phyloP scores from a whole-genome alignment of 2,329 filamentous ascomycete species.

The Plectosphaerella cucumerina region DNA sequence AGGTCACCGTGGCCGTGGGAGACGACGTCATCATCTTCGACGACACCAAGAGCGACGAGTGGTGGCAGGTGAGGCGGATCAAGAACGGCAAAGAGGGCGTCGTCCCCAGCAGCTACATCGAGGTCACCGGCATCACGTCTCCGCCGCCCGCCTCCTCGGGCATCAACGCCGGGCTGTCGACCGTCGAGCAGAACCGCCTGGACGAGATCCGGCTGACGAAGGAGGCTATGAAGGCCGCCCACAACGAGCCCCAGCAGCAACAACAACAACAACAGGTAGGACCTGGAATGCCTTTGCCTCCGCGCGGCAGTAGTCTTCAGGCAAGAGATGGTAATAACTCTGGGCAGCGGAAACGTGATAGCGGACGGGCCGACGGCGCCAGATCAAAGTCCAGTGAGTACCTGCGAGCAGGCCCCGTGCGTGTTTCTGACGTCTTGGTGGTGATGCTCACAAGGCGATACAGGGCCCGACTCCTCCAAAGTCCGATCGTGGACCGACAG shows the following conservation, averaged over 20 bases:
- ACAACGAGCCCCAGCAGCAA: slow-evolving; percentile 45
- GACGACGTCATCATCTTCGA: slow-evolving; percentile 91
- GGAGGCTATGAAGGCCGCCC: slow-evolving; percentile 64
- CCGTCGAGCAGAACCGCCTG: slow-evolving; percentile 69
- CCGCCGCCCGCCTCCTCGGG: slow-evolving; percentile 43
- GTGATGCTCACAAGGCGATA: slow-evolving; percentile 13
- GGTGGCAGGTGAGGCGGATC: slow-evolving; percentile 91
- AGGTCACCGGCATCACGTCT: slow-evolving; percentile 68
- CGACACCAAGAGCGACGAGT: slow-evolving; percentile 89
- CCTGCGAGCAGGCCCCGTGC: neutral
- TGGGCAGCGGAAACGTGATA: slow-evolving; percentile 68
- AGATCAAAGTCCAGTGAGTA: slow-evolving; percentile 62
- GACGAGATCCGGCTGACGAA: slow-evolving; percentile 84
- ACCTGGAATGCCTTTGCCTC: slow-evolving; percentile 69
- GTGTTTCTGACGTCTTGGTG: neutral
- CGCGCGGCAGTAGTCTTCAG: slow-evolving; percentile 74
- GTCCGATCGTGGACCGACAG: slow-evolving; percentile 93
- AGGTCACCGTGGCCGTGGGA: slow-evolving; percentile 84
- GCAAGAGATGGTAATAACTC: slow-evolving; percentile 63
- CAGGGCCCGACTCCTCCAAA: slow-evolving; percentile 79
- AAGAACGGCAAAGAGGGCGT: slow-evolving; percentile 95
- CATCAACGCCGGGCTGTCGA: slow-evolving; percentile 51
- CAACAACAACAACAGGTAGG: slow-evolving; percentile 54
- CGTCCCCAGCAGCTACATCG: slow-evolving; percentile 93
- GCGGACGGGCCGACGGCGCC: slow-evolving; percentile 52